Evolutionary conservation across 345 rosid species (phyloP).

Genomic region (Linum lewisii): DNA sequence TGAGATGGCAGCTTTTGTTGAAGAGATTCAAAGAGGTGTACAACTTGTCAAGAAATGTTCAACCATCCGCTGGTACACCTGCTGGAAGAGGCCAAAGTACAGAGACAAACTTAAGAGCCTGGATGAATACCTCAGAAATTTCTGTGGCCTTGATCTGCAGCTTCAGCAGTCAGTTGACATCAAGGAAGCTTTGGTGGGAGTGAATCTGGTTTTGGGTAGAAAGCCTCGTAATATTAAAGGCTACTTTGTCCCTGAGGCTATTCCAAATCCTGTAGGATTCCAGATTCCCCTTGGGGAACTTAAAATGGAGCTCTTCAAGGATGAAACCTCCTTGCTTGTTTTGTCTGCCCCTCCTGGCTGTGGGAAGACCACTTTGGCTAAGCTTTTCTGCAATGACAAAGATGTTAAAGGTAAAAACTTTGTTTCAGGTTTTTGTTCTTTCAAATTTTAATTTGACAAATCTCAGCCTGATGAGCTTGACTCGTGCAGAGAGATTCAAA

Average conservation of each 20-base stretch:
- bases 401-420: not conserved
- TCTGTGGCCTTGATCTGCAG: not conserved
- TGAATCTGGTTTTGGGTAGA: not conserved
- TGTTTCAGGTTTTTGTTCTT: not conserved
- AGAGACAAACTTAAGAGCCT: not conserved
- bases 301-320: not conserved
- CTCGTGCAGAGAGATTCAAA: constrained; percentile 33
- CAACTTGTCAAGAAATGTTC: not conserved
- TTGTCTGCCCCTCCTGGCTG: constrained; percentile 7
- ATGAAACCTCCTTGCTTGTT: not conserved
- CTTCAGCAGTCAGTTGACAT: not conserved
- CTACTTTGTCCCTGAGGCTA: not conserved
- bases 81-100: not conserved
- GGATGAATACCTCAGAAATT: not conserved
- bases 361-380: constrained; percentile 8
- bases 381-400: not conserved
- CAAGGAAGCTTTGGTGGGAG: not conserved
- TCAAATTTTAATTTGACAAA: not conserved
- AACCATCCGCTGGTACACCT: not conserved
- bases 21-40: not conserved
- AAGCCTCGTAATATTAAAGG: not conserved
- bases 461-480: not conserved
- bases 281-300: not conserved
- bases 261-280: not conserved
- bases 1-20: not conserved